Evolutionary conservation across 1,284 basidiomycete species (phyloP), one percentile per base, ranked within the genome.

Genomic region (Grifola frondosa): DNA sequence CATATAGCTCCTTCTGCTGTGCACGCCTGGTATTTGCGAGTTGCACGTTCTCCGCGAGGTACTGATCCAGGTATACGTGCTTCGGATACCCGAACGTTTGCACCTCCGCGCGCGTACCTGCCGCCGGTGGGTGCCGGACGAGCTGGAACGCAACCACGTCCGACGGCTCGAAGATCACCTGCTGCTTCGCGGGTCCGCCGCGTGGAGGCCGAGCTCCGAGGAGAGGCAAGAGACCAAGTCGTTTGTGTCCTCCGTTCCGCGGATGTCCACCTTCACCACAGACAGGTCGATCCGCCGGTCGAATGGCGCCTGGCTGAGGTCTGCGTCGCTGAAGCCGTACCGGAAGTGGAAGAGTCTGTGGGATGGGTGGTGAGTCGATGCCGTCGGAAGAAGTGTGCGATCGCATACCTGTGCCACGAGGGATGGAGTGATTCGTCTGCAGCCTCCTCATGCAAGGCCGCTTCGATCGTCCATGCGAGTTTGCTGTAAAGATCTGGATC

Each of bases 61-160:
- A 90, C 45, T 79, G 77, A 57, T 90, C 88, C 38, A 90, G 66
- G 56, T 78, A 88, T 30, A 90, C 67, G 24, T 68, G 65, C 49
- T 74, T 75, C 3, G 87, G 85, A 50, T 77, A 90, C 17, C 60
- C 62, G 52, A 88, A 82, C 3, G 68, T 67, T 43, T 77, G 73
- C 7, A 66, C 62, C 13, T 72, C 67, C 4, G 48, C 37, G 42
- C 61, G 68, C 8, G 59, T 46, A 2, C 64, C 47, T 9, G 34
- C 7, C 40, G 38, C 36, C 5, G 63, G 62, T 4, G 57, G 57
- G 17, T 62, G 51, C 32, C 67, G 68, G 17, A 60, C 34, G 16
- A 86, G 67, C 28, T 79, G 68, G 58, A 88, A 88, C 0, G 73
- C 70, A 30, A 87, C 69, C 23, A 85, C 67, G 25, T 81, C 76